Base-by-base conservation (phyloP, 768 basidiomycete genomes). In the Termitomyces sp. region DNA sequence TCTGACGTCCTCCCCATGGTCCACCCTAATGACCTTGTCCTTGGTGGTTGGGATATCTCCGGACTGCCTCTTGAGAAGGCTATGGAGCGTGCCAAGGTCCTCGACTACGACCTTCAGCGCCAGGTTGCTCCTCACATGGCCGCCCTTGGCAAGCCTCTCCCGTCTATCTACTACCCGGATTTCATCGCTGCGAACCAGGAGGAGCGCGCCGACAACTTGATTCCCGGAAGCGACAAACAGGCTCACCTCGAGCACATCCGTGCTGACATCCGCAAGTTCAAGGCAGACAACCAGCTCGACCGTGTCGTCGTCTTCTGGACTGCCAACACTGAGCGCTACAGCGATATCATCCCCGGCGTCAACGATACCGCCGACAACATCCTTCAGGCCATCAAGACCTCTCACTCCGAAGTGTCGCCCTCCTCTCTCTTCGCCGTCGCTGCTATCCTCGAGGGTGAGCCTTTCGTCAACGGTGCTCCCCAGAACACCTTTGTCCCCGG, bases 401-500 rank as follows among this genome's bases (percentile, higher is more conserved):
- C 93, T 14, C 96, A 98, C 80, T 80, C 83, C 20, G 96, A 98
- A 74, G 89, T 98, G n/a, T 94, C 96, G 8, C 96, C 96, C 5
- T 96, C 94, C 55, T 96, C 95, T 51, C 72, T 98, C 66, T 98
- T 98, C 71, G 96, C 96, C 20, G 89, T 98, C 62, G 96, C 96
- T 9, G 83, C 94, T 36, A 96, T 98, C 73, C 89, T 98, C 67
- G 96, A 98, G 76, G 90, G 90, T 60, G 87, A 89, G 71, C 94
- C 96, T 20, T 99, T 96, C 81, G 85, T 98, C 71, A 98, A 98
- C 71, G 96, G 96, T 54, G 95, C 96, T 10, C 96, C 96, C 6
- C 96, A 98, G 83, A 99, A 99, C 84, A 97, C 96, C 4, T 98
- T 98, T 68, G 95, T 99, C 31, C 96, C 96, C 0, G 96, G 96